phyloP scores from a whole-genome alignment of 306 rosid species.

The Rosa lucieae region DNA sequence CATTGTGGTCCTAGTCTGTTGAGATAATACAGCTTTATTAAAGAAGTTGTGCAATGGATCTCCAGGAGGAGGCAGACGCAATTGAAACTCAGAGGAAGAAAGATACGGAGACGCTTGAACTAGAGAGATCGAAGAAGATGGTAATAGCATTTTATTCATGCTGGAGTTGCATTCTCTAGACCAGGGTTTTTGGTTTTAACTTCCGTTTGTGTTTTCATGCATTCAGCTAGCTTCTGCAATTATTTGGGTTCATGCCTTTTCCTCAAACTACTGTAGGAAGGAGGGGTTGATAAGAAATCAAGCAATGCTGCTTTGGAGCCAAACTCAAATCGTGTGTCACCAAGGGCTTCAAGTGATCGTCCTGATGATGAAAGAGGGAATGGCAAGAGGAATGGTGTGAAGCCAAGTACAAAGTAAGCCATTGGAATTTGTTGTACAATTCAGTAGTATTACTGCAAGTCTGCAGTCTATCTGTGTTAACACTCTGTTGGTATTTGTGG shows the following conservation, averaged over 20 bases:
- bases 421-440: slow-evolving; percentile 12
- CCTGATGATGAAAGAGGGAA: slow-evolving; percentile 52
- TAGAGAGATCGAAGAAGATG: slow-evolving; percentile 74
- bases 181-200: slow-evolving; percentile 76
- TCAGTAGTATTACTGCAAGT: background rate
- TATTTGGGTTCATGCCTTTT: slow-evolving; percentile 99
- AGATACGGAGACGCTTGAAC: slow-evolving; percentile 69
- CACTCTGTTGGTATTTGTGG: background rate
- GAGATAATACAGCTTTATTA: slow-evolving; percentile 17
- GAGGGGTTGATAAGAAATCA: slow-evolving; percentile 63
- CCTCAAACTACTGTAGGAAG: slow-evolving; percentile 99
- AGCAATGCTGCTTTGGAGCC: slow-evolving; percentile 53
- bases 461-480: slow-evolving; percentile 5
- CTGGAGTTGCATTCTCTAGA: slow-evolving; percentile 56
- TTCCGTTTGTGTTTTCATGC: slow-evolving; percentile 77
- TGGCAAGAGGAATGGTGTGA: slow-evolving; percentile 70
- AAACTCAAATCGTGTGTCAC: slow-evolving; percentile 36
- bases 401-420: slow-evolving; percentile 62
- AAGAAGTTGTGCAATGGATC: slow-evolving; percentile 26
- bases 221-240: slow-evolving; percentile 99
- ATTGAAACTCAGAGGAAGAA: slow-evolving; percentile 81
- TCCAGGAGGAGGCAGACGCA: slow-evolving; percentile 84
- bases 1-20: slow-evolving; percentile 16
- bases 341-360: slow-evolving; percentile 48
- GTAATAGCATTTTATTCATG: slow-evolving; percentile 70